Evolutionary conservation across 2,329 filamentous ascomycete genomes (phyloP), one percentile per base, ranked within the genome.

Genomic region (Colletotrichum camelliae): DNA sequence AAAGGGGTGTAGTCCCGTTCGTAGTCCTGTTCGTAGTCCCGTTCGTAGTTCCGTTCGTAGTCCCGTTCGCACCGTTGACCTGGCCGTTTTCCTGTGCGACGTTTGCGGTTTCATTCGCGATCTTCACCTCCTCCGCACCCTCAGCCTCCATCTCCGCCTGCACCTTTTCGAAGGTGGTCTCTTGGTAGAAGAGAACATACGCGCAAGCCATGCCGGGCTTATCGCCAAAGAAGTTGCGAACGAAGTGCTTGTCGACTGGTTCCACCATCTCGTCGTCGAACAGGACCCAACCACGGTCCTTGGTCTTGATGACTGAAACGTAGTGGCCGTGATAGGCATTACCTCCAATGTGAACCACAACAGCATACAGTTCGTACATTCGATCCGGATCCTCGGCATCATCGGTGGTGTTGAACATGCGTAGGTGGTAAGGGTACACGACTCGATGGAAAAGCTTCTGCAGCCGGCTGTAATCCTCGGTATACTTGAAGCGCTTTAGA

Each of bases 251-350:
- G 84, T 98, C 96, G 7, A 99, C 97, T 0, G 97, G 97, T 83
- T 99, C 97, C 6, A 99, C 97, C 92, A 98, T 96, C 86, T 99
- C 97, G 81, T 99, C 97, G 80, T 99, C 97, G 80, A 99, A 99
- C 7, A 99, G 87, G 57, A 99, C 87, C 97, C 97, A 99, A 33
- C 97, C 97, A 69, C 95, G 92, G 82, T 98, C 97, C 81, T 97
- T 93, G 1, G 97, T 98, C 86, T 99, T 99, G 87, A 99, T 96
- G 70, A 99, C 97, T 7, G 96, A 96, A 37, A 99, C 96, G 80
- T 99, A 99, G 84, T 99, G 97, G 5, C 97, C 97, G 82, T 99
- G 97, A 81, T 98, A 98, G 6, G 97, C 96, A 27, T 98, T 97
- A 65, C 96, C 96, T 69, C 97, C 97, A 78, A 99, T 98, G 81